Evolutionary conservation across 2,329 filamentous ascomycete genomes (phyloP).

Genomic region (Botrytis cinerea): DNA sequence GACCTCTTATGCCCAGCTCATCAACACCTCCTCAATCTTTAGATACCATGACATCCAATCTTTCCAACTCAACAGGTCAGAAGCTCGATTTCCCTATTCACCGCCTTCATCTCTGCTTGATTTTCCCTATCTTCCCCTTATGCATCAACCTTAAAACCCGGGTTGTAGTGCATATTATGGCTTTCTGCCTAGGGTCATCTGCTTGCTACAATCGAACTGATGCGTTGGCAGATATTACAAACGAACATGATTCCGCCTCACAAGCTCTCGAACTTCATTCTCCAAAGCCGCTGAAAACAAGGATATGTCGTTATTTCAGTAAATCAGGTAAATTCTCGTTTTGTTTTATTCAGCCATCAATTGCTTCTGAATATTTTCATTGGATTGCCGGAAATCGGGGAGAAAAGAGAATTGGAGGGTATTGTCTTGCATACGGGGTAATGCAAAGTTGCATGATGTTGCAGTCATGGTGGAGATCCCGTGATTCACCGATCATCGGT

Average conservation of each 20-base stretch:
- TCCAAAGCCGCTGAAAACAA: slow-evolving; percentile 31
- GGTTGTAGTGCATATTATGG: slow-evolving; percentile 34
- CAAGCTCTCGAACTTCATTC: slow-evolving; percentile 25
- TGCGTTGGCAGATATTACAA: slow-evolving; percentile 39
- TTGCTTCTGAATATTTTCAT: slow-evolving; percentile 38
- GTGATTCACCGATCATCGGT: slow-evolving; percentile 35
- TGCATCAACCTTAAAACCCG: slow-evolving; percentile 28
- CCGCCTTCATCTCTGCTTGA: slow-evolving; percentile 23
- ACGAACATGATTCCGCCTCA: slow-evolving; percentile 35
- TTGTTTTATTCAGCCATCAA: slow-evolving; percentile 17
- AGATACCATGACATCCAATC: slow-evolving; percentile 25
- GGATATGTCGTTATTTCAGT: slow-evolving; percentile 40
- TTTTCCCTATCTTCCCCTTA: slow-evolving; percentile 20
- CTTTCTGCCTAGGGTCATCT: slow-evolving; percentile 31
- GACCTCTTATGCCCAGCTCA: slow-evolving; percentile 20
- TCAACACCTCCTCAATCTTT: slow-evolving; percentile 5
- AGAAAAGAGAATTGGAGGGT: slow-evolving; percentile 6
- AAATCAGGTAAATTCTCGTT: slow-evolving; percentile 34
- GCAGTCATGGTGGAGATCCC: slow-evolving; percentile 36
- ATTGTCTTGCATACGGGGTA: slow-evolving; percentile 32
- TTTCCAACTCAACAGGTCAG: slow-evolving; percentile 26
- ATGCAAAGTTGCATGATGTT: slow-evolving; percentile 34
- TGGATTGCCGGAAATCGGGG: slow-evolving; percentile 29
- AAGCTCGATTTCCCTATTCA: slow-evolving; percentile 27
- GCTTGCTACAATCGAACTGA: slow-evolving; percentile 32